Evolutionary conservation across 306 rosid genomes (phyloP), one percentile per base, ranked within the genome.

Genomic region (Styphnolobium japonicum): DNA sequence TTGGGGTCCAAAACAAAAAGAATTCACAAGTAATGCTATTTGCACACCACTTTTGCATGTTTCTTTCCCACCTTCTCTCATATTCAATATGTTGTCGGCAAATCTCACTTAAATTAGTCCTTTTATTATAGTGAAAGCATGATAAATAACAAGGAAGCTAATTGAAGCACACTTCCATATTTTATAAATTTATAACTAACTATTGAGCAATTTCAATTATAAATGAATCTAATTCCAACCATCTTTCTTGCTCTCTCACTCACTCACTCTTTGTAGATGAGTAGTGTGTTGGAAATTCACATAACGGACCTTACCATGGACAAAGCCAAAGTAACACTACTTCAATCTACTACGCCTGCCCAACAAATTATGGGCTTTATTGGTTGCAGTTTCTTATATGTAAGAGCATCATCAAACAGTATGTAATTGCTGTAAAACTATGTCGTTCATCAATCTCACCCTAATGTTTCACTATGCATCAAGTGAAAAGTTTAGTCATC

Each of bases 281-380:
- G 8, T 36, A 9, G 36, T n/a, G 39, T 10, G 31, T 58, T 58
- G 27, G 22, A 42, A 40, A 10, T 61, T 52, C 78, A 70, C 18
- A 15, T 65, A 33, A 39, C 15, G 55, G 21, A 21, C 49, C 34
- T 15, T 23, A 22, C 63, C 71, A 43, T 6, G 53, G 33, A n/a
- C 73, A 76, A 52, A 75, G 18, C 25, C 18, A 69, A 37, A 46
- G 78, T 34, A 68, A 49, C 12, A 42, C 48, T 43, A 29, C 36
- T 29, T 34, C 39, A 64, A 46, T 37, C 66, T 70, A 68, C 51
- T 11, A 51, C 31, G 57, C 46, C 40, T 55, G 14, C 29, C 61
- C 75, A 75, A 61, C 51, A 84, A n/a, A 80, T 39, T 52, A 69
- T 27, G 5, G n/a, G 39, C 74, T 77, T 52, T 23, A 68, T 25